Evolutionary conservation across 1,284 basidiomycete genomes (phyloP).

Genomic region (Polyporus tsugae): DNA sequence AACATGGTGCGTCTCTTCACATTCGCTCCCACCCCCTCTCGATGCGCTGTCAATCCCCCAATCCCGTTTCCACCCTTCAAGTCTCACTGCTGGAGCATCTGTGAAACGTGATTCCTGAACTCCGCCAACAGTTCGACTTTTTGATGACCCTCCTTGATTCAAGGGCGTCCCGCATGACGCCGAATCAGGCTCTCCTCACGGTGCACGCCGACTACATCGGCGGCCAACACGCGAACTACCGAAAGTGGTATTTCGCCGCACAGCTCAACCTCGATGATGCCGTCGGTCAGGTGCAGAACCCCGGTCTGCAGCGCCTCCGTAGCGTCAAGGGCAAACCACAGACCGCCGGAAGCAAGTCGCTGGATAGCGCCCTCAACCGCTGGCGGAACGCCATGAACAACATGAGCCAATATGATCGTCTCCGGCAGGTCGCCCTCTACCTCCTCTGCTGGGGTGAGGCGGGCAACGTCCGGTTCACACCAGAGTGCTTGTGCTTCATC

Average conservation of each 20-base stretch:
- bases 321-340: slow-evolving; percentile 77
- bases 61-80: neutral
- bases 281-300: slow-evolving; percentile 94
- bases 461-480: slow-evolving; percentile 96
- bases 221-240: slow-evolving; percentile 95
- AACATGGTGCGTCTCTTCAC: slow-evolving; percentile 74
- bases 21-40: neutral
- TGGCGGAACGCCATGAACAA: slow-evolving; percentile 99
- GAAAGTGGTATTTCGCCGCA: slow-evolving; percentile 99
- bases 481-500: slow-evolving; percentile 98
- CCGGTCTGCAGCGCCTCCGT: slow-evolving; percentile 89
- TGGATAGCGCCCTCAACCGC: slow-evolving; percentile 91
- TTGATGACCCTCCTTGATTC: slow-evolving; percentile 98
- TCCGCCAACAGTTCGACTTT: slow-evolving; percentile 85
- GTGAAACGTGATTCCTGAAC: slow-evolving; percentile 3
- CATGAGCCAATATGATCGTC: slow-evolving; percentile 98
- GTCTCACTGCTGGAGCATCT: neutral
- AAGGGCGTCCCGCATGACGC: slow-evolving; percentile 97
- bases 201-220: slow-evolving; percentile 99
- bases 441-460: slow-evolving; percentile 99
- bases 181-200: slow-evolving; percentile 94
- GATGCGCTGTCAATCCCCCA: slow-evolving; percentile 1
- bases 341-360: slow-evolving; percentile 79
- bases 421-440: slow-evolving; percentile 95
- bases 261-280: slow-evolving; percentile 99